phyloP scores from a whole-genome alignment of 2,329 filamentous ascomycete species.

The Pyrenophora tritici-repentis region DNA sequence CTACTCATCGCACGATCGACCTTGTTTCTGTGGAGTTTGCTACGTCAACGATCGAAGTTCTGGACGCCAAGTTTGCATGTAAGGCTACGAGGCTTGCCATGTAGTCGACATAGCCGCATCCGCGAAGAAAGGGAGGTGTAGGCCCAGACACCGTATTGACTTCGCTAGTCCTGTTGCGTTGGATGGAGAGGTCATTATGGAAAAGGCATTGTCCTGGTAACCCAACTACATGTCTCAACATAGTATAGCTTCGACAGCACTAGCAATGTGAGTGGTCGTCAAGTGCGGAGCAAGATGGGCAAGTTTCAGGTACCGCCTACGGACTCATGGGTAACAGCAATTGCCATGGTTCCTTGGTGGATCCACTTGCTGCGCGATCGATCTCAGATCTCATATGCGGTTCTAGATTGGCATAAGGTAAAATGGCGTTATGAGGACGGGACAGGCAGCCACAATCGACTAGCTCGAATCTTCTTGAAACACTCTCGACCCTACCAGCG shows the following conservation, averaged over 20 bases:
- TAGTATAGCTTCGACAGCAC: no score
- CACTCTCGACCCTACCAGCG: neutral
- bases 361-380: constrained; percentile 2
- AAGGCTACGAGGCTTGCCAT: neutral
- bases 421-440: neutral
- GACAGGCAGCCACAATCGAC: neutral
- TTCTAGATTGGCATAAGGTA: neutral
- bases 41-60: constrained; percentile 16
- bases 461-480: neutral
- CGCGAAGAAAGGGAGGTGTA: neutral
- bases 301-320: constrained; percentile 6
- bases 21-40: neutral
- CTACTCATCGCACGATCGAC: constrained; percentile 4
- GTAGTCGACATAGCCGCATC: neutral
- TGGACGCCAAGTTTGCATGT: neutral
- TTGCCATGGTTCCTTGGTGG: constrained; percentile 5
- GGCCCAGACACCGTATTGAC: neutral
- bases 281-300: neutral
- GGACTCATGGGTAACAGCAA: constrained; percentile 2
- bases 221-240: neutral
- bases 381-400: constrained; percentile 12
- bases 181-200: constrained; percentile 4
- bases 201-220: neutral
- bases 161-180: constrained; percentile 4
- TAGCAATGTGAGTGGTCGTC: neutral